These are phyloP conservation scores for Paraleonurus japonicus DNA, from an alignment of 257 asterid species.

Conservation along the genomic window DNA sequence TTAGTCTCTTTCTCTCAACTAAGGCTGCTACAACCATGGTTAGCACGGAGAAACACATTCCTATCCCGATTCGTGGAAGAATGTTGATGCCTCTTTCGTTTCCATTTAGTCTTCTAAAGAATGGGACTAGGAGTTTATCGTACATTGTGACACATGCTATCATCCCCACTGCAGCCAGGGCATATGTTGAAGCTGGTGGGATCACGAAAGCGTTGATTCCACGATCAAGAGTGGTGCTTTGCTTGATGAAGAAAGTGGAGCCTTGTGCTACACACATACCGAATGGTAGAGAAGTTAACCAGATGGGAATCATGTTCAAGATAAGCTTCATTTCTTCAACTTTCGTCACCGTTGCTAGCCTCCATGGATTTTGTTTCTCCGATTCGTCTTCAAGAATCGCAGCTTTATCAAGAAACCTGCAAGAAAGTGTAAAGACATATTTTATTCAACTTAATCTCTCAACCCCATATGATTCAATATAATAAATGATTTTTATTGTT, in stretches of 20 bases:
- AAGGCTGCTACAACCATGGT: slow-evolving; percentile 73
- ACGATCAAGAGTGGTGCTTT: slow-evolving; percentile 57
- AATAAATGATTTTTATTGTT: too few species aligned
- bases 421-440: too few species aligned
- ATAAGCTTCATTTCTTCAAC: slow-evolving; percentile 83
- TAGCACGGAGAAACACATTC: slow-evolving; percentile 56
- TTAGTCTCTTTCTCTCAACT: slow-evolving; percentile 59
- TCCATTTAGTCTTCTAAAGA: slow-evolving; percentile 49
- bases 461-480: too few species aligned
- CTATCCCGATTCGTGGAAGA: slow-evolving; percentile 80
- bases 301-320: slow-evolving; percentile 71
- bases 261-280: slow-evolving; percentile 76
- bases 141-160: slow-evolving; percentile 53
- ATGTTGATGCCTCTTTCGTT: slow-evolving; percentile 74
- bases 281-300: slow-evolving; percentile 75
- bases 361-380: slow-evolving; percentile 54
- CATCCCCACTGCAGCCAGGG: slow-evolving; percentile 73
- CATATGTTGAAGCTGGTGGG: slow-evolving; percentile 72
- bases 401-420: slow-evolving; percentile 87
- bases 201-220: slow-evolving; percentile 38
- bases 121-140: slow-evolving; percentile 65
- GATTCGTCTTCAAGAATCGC: slow-evolving; percentile 48
- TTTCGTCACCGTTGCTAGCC: slow-evolving; percentile 60
- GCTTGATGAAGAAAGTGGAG: slow-evolving; percentile 88
- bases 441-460: too few species aligned